These are phyloP conservation scores for Dipteronia dyeriana DNA, from an alignment of 345 rosid species.

Conservation along the genomic window DNA sequence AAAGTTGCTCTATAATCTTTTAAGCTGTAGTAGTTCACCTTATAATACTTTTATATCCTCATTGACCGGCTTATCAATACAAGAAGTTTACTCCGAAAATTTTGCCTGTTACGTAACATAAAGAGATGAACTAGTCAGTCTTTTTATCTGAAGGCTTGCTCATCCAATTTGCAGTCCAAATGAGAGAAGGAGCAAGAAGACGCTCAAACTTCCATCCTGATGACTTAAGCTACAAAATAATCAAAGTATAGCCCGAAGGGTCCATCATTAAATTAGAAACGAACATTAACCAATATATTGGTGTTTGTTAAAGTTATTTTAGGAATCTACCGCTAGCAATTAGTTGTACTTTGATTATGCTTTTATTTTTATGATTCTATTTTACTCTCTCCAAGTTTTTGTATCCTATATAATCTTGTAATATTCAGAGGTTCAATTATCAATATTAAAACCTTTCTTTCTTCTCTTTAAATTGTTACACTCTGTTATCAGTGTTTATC, in stretches of 20 bases:
- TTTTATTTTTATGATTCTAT: too few species aligned
- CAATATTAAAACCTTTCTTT: too few species aligned
- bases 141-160: conserved; percentile 41
- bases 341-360: too few species aligned
- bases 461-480: too few species aligned
- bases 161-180: conserved; percentile 84
- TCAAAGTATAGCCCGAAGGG: not conserved
- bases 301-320: too few species aligned
- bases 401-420: too few species aligned
- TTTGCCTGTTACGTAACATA: not conserved
- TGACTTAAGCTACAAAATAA: conserved; percentile 54
- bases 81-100: not conserved
- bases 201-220: conserved; percentile 88
- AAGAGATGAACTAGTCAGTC: conserved; percentile 41
- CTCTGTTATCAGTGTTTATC: too few species aligned
- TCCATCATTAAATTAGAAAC: not conserved
- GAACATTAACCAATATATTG: not conserved
- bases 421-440: too few species aligned
- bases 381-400: too few species aligned
- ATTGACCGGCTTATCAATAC: not conserved
- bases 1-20: too few species aligned
- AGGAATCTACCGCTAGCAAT: too few species aligned
- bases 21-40: too few species aligned
- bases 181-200: conserved; percentile 68
- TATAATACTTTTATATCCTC: not conserved